A percentile compares a stretch with the other conserved stretches of the same genome.
These are phyloP conservation scores for Entophlyctis luteolus DNA, from an alignment of 192 early-diverging fungal species.

Conservation along the genomic window DNA sequence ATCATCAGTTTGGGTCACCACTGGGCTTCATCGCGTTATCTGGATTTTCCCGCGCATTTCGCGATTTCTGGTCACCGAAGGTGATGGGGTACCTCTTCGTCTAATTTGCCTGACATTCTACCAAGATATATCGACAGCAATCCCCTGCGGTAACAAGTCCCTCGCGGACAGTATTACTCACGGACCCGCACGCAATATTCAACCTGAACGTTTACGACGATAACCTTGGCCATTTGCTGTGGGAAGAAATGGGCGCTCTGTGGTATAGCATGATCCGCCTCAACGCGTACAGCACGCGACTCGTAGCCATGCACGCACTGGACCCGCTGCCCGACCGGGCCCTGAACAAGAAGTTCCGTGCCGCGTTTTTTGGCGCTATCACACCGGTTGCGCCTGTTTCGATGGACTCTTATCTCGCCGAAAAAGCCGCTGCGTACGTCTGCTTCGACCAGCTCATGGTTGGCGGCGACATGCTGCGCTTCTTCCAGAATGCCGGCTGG, in stretches of 20 bases:
- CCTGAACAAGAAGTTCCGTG: slow-evolving; percentile 18
- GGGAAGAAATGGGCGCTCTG: slow-evolving; percentile 31
- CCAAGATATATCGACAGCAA: background rate
- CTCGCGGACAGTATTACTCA: background rate
- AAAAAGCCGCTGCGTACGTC: background rate
- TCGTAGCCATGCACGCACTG: slow-evolving; percentile 9
- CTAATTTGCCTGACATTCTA: background rate
- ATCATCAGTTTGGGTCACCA: too few species aligned
- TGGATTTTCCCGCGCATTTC: slow-evolving; percentile 5
- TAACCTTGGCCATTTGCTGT: slow-evolving; percentile 32
- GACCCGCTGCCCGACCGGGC: slow-evolving; percentile 14
- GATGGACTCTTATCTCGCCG: slow-evolving; percentile 6
- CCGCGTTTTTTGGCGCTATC: slow-evolving; percentile 25
- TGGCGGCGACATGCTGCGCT: slow-evolving; percentile 23
- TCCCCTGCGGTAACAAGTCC: slow-evolving; percentile 7
- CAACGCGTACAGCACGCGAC: slow-evolving; percentile 10
- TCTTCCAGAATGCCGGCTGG: slow-evolving; percentile 7
- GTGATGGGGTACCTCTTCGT: too few species aligned
- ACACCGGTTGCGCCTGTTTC: slow-evolving; percentile 8
- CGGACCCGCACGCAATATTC: slow-evolving; percentile 19
- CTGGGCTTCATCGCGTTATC: slow-evolving; percentile 13
- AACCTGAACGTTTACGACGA: slow-evolving; percentile 23
- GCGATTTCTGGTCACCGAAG: background rate
- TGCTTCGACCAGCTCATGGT: slow-evolving; percentile 34
- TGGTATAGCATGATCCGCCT: slow-evolving; percentile 31